Percentiles rank a stretch among this genome's conserved stretches.
phyloP scores from a whole-genome alignment of 2,329 filamentous ascomycete genomes.

The Lecanicillium sp. region DNA sequence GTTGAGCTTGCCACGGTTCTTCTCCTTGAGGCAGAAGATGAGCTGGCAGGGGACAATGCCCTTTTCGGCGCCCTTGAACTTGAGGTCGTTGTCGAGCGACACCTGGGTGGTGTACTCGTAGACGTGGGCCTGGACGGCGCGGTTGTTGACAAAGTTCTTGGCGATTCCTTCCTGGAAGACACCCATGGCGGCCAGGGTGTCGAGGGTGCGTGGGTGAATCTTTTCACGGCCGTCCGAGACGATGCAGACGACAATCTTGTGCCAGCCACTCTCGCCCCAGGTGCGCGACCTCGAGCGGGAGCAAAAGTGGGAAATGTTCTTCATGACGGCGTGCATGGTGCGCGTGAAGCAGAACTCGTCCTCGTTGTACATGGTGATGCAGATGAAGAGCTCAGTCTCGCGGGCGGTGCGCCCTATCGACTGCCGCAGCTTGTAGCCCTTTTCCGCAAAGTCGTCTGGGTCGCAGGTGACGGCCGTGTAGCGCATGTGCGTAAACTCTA shows the following conservation, averaged over 20 bases:
- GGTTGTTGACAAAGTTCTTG: conserved; percentile 96
- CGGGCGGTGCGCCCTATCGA: conserved; percentile 75
- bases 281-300: conserved; percentile 84
- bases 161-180: conserved; percentile 98
- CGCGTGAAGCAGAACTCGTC: conserved; percentile 94
- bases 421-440: conserved; percentile 88
- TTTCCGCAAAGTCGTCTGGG: conserved; percentile 82
- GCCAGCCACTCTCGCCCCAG: conserved; percentile 96
- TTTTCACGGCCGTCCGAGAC: conserved; percentile 87
- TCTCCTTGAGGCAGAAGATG: conserved; percentile 97
- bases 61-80: conserved; percentile 99
- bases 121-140: conserved; percentile 90
- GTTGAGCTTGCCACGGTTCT: conserved; percentile 96
- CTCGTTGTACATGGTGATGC: conserved; percentile 98
- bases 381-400: conserved; percentile 94
- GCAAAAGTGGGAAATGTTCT: conserved; percentile 96
- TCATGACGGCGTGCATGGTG: conserved; percentile 98
- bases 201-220: conserved; percentile 87
- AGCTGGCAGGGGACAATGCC: conserved; percentile 97
- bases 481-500: conserved; percentile 97
- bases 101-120: conserved; percentile 99
- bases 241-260: conserved; percentile 97
- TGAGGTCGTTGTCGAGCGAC: conserved; percentile 87
- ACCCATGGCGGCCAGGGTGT: conserved; percentile 91
- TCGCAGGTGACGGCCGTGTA: conserved; percentile 99